A percentile compares a stretch with the other conserved stretches of the same genome.
Evolutionary conservation across 352 stramenopile species (phyloP).

Genomic region (Pythium insidiosum): DNA sequence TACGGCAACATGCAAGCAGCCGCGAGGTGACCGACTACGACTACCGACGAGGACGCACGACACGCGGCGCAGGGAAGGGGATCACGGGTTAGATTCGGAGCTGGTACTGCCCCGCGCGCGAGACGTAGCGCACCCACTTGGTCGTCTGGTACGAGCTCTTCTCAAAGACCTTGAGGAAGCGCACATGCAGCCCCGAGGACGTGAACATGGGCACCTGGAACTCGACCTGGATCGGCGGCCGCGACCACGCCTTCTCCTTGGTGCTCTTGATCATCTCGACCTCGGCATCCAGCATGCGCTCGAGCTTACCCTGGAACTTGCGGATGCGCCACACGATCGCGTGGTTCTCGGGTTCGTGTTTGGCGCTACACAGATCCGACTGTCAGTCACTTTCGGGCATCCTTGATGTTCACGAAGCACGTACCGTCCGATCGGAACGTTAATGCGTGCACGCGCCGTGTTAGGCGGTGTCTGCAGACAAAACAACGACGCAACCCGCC

Average conservation of each 20-base stretch:
- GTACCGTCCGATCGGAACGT: constrained; percentile 87
- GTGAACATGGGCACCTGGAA: constrained; percentile 99
- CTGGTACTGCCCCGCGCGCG: constrained; percentile 96
- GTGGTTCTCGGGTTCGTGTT: constrained; percentile 97
- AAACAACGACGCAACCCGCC: no score
- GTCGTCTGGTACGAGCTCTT: constrained; percentile 97
- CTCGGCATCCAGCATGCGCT: constrained; percentile 93
- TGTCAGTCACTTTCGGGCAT: constrained; percentile 85
- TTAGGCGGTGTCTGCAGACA: constrained; percentile 87
- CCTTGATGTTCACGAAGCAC: neutral
- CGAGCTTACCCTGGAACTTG: constrained; percentile 94
- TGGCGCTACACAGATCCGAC: constrained; percentile 51
- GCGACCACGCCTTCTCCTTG: constrained; percentile 94
- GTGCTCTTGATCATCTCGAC: constrained; percentile 97
- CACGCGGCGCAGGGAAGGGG: no score
- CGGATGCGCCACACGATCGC: constrained; percentile 98
- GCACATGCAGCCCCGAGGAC: constrained; percentile 95
- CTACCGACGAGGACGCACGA: no score
- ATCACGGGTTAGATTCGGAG: constrained; percentile 87
- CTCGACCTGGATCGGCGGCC: constrained; percentile 95
- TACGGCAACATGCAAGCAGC: no score
- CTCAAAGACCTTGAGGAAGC: constrained; percentile 98
- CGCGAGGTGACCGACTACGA: no score
- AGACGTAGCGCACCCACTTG: constrained; percentile 99
- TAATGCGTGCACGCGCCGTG: constrained; percentile 94